Conservation (phyloP, 2,329 filamentous ascomycete genomes). For the Calonectria honghensis region DNA sequence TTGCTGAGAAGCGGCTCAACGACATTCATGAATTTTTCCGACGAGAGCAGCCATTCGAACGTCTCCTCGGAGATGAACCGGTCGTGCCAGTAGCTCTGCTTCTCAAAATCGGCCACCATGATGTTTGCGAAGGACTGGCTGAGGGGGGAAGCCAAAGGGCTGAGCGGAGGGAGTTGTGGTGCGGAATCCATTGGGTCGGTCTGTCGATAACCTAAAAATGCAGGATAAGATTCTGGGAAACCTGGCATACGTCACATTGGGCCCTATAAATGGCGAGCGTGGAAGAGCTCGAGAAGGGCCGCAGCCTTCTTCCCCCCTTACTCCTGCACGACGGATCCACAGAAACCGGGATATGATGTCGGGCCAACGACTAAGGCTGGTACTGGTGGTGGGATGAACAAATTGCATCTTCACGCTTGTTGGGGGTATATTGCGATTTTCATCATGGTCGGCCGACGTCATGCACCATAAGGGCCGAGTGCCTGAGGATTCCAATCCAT, state of each 20-base stretch:
- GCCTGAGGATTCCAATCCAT: neutral
- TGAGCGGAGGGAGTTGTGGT: conserved; percentile 47
- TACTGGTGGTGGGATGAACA: neutral
- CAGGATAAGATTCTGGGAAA: neutral
- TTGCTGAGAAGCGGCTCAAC: conserved; percentile 61
- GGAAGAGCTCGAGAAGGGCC: neutral
- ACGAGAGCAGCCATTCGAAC: conserved; percentile 70
- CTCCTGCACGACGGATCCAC: conserved; percentile 30
- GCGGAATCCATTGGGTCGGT: conserved; percentile 32
- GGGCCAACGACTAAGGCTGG: conserved; percentile 25
- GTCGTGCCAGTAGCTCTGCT: conserved; percentile 69
- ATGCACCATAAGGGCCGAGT: neutral
- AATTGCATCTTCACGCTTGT: conserved; percentile 17
- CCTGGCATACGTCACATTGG: conserved; percentile 1
- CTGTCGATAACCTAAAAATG: neutral
- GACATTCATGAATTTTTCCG: conserved; percentile 63
- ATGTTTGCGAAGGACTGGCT: conserved; percentile 35
- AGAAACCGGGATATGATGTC: conserved; percentile 33
- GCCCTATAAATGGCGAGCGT: conserved; percentile 14
- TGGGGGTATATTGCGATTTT: conserved; percentile 20
- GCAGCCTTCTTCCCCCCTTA: conserved; percentile 11
- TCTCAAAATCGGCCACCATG: conserved; percentile 65
- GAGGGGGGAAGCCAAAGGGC: conserved; percentile 42
- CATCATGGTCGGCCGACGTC: neutral
- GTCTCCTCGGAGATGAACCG: conserved; percentile 66